Evolutionary conservation across 306 rosid species (phyloP).

Genomic region (Luffa acutangula): DNA sequence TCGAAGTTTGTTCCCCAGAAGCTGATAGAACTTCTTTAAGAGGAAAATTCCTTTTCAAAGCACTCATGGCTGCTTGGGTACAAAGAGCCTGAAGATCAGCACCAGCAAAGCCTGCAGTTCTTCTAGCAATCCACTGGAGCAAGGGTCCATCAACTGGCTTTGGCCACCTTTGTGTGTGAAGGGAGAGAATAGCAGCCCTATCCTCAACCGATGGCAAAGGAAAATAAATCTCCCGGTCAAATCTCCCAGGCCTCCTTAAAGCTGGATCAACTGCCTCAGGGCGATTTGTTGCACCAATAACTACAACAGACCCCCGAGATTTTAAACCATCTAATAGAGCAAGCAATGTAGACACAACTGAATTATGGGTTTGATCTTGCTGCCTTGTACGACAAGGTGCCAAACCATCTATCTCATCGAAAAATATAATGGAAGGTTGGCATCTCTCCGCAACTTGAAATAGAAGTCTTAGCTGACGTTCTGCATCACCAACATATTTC

Average conservation of each 20-base stretch:
- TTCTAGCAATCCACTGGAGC: conserved; percentile 73
- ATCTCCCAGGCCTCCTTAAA: conserved; percentile 90
- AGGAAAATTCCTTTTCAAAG: conserved; percentile 92
- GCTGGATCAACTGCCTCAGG: conserved; percentile 98
- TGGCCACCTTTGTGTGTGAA: conserved; percentile 96
- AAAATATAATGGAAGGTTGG: conserved; percentile 94
- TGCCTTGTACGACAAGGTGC: conserved; percentile 87
- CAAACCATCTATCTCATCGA: conserved; percentile 97
- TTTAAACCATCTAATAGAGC: conserved; percentile 94
- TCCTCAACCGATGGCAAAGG: conserved; percentile 85
- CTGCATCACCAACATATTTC: conserved; percentile 96
- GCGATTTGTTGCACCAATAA: conserved; percentile 96
- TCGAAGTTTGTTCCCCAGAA: conserved; percentile 43
- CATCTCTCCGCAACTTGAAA: conserved; percentile 98
- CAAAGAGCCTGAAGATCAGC: conserved; percentile 99
- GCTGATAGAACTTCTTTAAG: conserved; percentile 62
- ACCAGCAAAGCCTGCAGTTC: conserved; percentile 92
- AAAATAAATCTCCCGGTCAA: conserved; percentile 91
- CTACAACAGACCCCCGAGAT: conserved; percentile 95
- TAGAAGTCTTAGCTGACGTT: conserved; percentile 89
- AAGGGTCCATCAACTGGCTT: conserved; percentile 66
- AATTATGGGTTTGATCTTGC: conserved; percentile 97
- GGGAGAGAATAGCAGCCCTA: conserved; percentile 90
- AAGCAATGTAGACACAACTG: conserved; percentile 96
- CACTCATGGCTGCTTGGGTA: conserved; percentile 86